A percentile compares a stretch with the other conserved stretches of the same genome.
phyloP scores from a whole-genome alignment of 257 asterid species.

The Rubia yunnanensis region DNA sequence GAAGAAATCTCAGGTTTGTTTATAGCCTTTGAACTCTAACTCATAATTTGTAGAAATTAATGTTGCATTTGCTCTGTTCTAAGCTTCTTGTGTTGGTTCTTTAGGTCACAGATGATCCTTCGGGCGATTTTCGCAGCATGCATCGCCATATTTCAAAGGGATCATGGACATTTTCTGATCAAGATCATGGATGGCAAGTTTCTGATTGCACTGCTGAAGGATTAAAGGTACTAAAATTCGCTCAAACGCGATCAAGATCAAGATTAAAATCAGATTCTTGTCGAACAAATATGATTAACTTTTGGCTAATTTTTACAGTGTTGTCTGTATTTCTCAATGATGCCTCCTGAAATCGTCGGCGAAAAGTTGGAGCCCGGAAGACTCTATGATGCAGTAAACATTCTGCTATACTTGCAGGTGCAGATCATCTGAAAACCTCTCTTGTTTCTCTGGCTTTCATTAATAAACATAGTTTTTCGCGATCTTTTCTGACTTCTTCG shows the following conservation, averaged over 20 bases:
- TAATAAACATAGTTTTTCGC: neutral
- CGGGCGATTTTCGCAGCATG: conserved; percentile 72
- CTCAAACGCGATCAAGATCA: neutral
- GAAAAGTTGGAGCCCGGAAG: conserved; percentile 54
- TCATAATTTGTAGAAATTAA: neutral
- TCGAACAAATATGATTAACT: neutral
- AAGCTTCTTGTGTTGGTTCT: neutral
- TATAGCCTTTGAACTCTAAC: neutral
- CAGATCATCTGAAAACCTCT: neutral
- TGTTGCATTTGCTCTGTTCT: neutral
- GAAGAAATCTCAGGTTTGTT: conserved; percentile 67
- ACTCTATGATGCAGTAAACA: conserved; percentile 67
- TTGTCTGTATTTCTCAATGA: conserved; percentile 67
- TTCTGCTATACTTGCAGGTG: conserved; percentile 70
- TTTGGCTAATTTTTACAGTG: conserved; percentile 29
- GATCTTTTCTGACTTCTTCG: neutral
- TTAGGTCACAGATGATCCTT: conserved; percentile 73
- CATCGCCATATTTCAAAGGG: conserved; percentile 83
- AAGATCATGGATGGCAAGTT: conserved; percentile 97
- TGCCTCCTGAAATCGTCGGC: conserved; percentile 76
- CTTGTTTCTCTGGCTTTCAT: neutral
- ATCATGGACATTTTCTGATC: conserved; percentile 91
- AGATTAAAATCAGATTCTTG: no score
- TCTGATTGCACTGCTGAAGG: conserved; percentile 99
- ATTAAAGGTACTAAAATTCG: conserved; percentile 42